Percentiles rank a stretch among this genome's conserved stretches.
These are phyloP conservation scores for Xylaria grammica DNA, from an alignment of 495 filamentous ascomycete genomes.

Conservation along the genomic window DNA sequence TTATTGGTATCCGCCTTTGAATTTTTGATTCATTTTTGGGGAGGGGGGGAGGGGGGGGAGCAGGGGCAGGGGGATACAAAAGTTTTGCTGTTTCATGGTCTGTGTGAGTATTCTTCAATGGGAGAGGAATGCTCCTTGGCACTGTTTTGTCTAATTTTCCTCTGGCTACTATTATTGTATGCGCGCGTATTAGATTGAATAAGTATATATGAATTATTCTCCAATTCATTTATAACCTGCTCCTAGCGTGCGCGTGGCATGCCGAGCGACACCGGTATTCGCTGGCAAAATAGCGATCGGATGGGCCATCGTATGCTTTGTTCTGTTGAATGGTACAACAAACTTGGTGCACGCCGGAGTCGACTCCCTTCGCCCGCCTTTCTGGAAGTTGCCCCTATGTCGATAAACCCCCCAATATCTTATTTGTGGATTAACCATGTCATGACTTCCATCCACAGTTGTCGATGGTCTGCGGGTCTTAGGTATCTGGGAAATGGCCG, in stretches of 20 bases:
- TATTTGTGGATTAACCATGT: too few relatives aligned
- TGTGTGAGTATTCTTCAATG: neutral
- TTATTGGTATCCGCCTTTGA: neutral
- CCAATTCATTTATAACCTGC: neutral
- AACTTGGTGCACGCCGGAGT: neutral
- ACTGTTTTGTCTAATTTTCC: neutral
- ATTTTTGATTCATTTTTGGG: neutral
- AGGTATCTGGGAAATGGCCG: too few relatives aligned
- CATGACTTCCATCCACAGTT: too few relatives aligned
- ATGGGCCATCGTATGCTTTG: conserved; percentile 4
- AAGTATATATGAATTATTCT: neutral
- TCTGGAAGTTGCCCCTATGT: neutral
- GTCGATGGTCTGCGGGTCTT: too few relatives aligned
- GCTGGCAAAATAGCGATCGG: conserved; percentile 15
- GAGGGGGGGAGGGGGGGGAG: neutral
- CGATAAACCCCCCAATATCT: too few relatives aligned
- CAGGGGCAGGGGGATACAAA: conserved; percentile 1
- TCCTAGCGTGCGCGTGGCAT: neutral
- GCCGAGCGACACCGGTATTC: conserved; percentile 5
- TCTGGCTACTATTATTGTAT: neutral
- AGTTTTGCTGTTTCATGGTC: conserved; percentile 15
- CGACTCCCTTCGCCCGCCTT: neutral
- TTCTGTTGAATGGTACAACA: neutral
- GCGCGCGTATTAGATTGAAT: conserved; percentile 3
- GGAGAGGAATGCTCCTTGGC: neutral